Base-by-base conservation (phyloP, 225 moss, liverwort and hornwort genomes). In the Physcomitrium patens region DNA sequence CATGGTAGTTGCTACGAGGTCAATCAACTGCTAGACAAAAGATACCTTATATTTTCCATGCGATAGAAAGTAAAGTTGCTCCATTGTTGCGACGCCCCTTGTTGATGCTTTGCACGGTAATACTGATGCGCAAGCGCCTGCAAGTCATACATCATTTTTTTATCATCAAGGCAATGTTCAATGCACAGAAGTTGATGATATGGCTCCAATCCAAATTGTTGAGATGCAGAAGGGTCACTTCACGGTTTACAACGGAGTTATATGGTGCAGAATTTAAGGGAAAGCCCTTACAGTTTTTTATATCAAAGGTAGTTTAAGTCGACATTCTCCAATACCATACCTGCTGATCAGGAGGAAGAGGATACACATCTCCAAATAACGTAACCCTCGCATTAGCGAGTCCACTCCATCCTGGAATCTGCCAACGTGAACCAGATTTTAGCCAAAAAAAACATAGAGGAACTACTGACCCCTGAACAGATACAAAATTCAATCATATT, bases 51-150 rank as follows among this genome's bases (percentile, higher is more conserved):
- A 17, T 70, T 78, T 51, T 87, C 88, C 92, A 89, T 89, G 65
- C 87, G 76, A 69, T 87, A 89, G 68, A 83, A 90, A 19, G 86
- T 82, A 61, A 85, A 89, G 65, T 93, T 90, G 70, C 90, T 90
- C 93, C 93, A 93, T 46, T 83, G 89, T 68, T 90, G 85, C n/a
- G 89, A 83, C 22, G 85, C 83, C 71, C 78, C 86, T 24, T 90
- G 89, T 15, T 93, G 89, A 70, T 90, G 89, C 59, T 93, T 93
- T 45, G 68, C 76, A 48, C 28, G 61, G 45, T 84, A 93, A 23
- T 69, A 49, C 61, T 87, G 87, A 69, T 86, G 93, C 48, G 90
- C 90, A 79, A 79, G 80, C 48, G 82, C 90, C 92, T 91, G 83
- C 83, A 68, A 37, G 31, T 2, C 7, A 37, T 37, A 37, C 31